These are phyloP conservation scores for Aristolochia contorta DNA, from an alignment of 164 flowering plant species.

Conservation along the genomic window DNA sequence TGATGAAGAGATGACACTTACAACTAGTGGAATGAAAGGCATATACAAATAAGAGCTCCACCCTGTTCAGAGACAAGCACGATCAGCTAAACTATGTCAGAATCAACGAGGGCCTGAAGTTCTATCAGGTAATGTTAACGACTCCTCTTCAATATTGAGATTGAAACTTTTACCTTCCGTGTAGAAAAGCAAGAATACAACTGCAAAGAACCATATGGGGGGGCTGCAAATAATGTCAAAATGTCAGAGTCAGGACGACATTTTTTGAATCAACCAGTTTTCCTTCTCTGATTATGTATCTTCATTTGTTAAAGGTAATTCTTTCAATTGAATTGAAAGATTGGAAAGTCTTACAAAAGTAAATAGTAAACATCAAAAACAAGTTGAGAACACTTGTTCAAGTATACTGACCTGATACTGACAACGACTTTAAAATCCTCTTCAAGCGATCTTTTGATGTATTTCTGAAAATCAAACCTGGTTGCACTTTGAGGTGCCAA, in stretches of 20 bases:
- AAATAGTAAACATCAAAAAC: too few relatives aligned
- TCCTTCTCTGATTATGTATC: not conserved
- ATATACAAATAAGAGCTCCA: constrained; percentile 63
- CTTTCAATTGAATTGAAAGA: not conserved
- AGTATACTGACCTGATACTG: constrained; percentile 47
- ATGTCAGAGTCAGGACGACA: constrained; percentile 1
- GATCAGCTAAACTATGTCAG: not conserved
- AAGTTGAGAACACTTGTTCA: not conserved
- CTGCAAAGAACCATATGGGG: constrained; percentile 58
- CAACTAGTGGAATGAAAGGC: constrained; percentile 65
- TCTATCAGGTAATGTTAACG: not conserved
- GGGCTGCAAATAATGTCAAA: constrained; percentile 35
- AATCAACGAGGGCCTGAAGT: not conserved
- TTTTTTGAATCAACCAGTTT: not conserved
- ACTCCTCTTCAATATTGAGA: not conserved
- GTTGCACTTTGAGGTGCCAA: constrained; percentile 57
- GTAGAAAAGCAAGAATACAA: constrained; percentile 53
- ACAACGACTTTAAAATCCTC: constrained; percentile 90
- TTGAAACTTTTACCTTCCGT: constrained; percentile 31
- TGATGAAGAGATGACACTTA: constrained; percentile 26
- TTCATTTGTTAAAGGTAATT: not conserved
- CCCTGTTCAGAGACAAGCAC: constrained; percentile 28
- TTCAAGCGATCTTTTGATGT: constrained; percentile 72
- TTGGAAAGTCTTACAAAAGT: not conserved
- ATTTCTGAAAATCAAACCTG: constrained; percentile 63